Evolutionary conservation across 2,329 filamentous ascomycete genomes (phyloP), one percentile per base, ranked within the genome.

Genomic region (Atkinsonella hypoxylon): DNA sequence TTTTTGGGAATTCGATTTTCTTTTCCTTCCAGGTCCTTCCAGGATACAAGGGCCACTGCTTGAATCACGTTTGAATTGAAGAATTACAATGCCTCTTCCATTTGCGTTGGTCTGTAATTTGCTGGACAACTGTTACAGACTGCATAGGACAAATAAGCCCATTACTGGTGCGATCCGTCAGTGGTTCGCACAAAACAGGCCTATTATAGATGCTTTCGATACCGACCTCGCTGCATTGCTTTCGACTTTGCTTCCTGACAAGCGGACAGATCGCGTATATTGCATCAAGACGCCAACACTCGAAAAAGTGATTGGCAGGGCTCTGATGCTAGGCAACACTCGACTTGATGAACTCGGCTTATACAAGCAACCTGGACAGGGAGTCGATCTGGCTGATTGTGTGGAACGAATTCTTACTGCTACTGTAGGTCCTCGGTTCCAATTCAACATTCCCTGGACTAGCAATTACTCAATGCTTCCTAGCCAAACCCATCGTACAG

Each of bases 241-340:
- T 0, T 90, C 86, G 1, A 82, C 83, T 2, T 67, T 96, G 0
- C 76, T 94, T 0, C 88, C 89, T 0, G 83, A 89, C 55, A 82
- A 77, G 56, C 76, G 89, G 49, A 82, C 81, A 2, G 89, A 95
- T 61, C 78, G 88, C 30, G 85, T 91, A 2, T 95, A 90, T 62
- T 77, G 74, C 38, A 72, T 95, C 1, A 79, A 87, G 59, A 70
- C 78, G 6, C 62, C 68, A 9, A 73, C 70, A 0, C 71, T 95
- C 0, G 78, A 82, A 51, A 79, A 75, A 48, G 77, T 87, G n/a
- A 73, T 95, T 15, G 78, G 75, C 3, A 77, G 82, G 32, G 78
- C 79, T 18, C 71, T 91, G n/a, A 66, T 75, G 4, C 73, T 95
- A 22, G 81, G 84, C 1, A 67, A 70, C 3, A 79, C 76, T 2